Base-by-base conservation (phyloP, 2,329 filamentous ascomycete genomes). In the Ilyonectria destructans region DNA sequence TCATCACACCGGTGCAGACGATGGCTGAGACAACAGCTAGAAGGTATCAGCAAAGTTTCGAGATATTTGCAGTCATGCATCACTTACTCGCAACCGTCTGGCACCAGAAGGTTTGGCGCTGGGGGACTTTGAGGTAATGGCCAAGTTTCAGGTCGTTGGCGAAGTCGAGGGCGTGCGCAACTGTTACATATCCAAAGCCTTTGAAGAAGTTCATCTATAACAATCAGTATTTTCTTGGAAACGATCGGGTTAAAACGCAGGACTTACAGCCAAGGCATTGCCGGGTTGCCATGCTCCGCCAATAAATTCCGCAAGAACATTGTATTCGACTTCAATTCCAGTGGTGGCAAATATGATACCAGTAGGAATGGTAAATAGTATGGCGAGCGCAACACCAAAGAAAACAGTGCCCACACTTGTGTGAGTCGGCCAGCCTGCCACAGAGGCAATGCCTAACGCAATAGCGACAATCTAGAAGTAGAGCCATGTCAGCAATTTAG, bases 281-380 rank as follows among this genome's bases (percentile, higher is more conserved):
- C 84, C 84, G 0, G 80, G 75, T 3, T 82, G 78, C 72, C 80
- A 81, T 0, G 80, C 78, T 12, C 84, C 84, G 31, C 83, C 84
- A 12, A 86, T 85, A 10, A 86, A 82, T 74, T 86, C 84, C 10
- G 84, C 83, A 2, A 87, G 70, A 0, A 87, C 84, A 52, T 86
- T 85, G 29, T 85, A 77, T 15, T 80, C 82, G 6, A 83, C 79
- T 31, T 83, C 79, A 12, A 82, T 79, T 0, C 82, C 83, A 0
- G 83, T 86, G n/a, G 82, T 85, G 26, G 83, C 80, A 21, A 78
- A 78, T 26, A 85, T 80, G 21, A 86, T 84, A 2, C 85, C 84
- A 1, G 83, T 80, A 0, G 84, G 84, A 2, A 86, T 74, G 1
- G 85, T 80, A 35, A 86, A 82, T 6, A 86, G 62, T 0, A 84